phyloP scores from a whole-genome alignment of 1,139 yeast species.

The Candida tetrigidarum region DNA sequence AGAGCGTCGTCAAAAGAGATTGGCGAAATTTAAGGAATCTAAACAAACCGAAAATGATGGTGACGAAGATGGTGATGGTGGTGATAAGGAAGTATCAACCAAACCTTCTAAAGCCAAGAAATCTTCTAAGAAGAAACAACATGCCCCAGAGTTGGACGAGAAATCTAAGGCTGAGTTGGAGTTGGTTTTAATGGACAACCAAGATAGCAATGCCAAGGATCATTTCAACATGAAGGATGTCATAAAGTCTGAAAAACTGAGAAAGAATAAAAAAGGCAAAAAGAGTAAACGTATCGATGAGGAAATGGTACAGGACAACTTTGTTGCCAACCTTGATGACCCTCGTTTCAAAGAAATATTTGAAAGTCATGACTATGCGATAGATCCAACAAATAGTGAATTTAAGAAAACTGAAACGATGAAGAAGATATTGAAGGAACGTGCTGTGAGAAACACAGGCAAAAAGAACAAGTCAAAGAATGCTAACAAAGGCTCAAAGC shows the following conservation, averaged over 20 bases:
- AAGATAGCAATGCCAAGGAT: constrained; percentile 47
- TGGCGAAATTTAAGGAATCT: constrained; percentile 67
- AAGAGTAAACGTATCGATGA: constrained; percentile 44
- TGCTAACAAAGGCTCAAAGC: constrained; percentile 11
- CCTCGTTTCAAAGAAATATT: constrained; percentile 88
- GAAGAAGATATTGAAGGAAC: constrained; percentile 78
- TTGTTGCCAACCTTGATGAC: constrained; percentile 72
- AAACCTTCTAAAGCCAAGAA: constrained; percentile 34
- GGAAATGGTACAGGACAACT: constrained; percentile 59
- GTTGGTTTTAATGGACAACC: constrained; percentile 71
- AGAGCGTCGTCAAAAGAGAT: constrained; percentile 85
- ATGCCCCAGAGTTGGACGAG: constrained; percentile 29
- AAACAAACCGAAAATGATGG: constrained; percentile 49
- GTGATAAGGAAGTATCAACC: too few relatives aligned
- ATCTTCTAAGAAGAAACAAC: constrained; percentile 16
- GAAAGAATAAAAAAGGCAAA: constrained; percentile 50
- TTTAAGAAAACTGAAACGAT: constrained; percentile 87
- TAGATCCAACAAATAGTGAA: constrained; percentile 88
- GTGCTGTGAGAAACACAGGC: constrained; percentile 56
- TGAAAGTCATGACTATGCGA: constrained; percentile 89
- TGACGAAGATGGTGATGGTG: constrained; percentile 15
- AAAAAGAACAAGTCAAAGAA: constrained; percentile 18
- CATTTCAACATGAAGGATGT: constrained; percentile 87
- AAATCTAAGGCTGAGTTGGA: constrained; percentile 74
- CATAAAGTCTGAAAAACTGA: constrained; percentile 71